Evolutionary conservation across 805 yeast genomes (phyloP), one percentile per base, ranked within the genome.

Genomic region (Schwanniomyces yamadae): DNA sequence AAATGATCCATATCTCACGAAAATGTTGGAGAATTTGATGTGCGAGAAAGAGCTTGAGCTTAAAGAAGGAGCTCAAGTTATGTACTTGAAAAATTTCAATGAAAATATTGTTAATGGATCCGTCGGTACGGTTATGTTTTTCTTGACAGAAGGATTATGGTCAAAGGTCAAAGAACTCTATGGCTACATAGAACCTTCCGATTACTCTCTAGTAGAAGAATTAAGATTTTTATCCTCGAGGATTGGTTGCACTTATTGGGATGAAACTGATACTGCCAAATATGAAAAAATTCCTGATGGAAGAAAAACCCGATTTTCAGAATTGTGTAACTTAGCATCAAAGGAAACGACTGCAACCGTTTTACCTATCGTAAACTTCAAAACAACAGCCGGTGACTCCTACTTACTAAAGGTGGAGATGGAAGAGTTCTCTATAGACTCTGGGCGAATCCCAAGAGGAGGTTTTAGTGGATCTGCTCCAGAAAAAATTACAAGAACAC

Each of bases 21-120:
- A 62, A 22, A 51, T 66, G 39, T 58, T 82, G 33, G 81, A 82
- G 14, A 71, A 74, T 30, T 66, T 87, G 25, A 81, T 90, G 84
- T 95, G 93, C 29, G 84, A 82, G 18, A 71, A 73, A 39, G 54
- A 48, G 5, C 52, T 93, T 11, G 70, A 66, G 2, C 63, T 93
- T 45, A 91, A 90, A 56, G 80, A 77, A 36, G 88, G 87, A 23
- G 95, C 96, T 0, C 99, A 93, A 59, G 97, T 93, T 1, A 90
- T 93, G 96, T 80, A 87, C 72, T 63, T 93, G 46, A 87, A 85
- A 50, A 93, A 93, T 55, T 71, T 75, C 19, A 90, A 86, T 45
- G 83, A 78, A 7, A 62, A 69, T 2, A 65, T 93, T 24, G 98
- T 93, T 26, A 93, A 93, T 61, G 99, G 99, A 3, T 78, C 96